These are phyloP conservation scores for Monascus purpureus DNA, from an alignment of 495 filamentous ascomycete genomes.

Conservation along the genomic window DNA sequence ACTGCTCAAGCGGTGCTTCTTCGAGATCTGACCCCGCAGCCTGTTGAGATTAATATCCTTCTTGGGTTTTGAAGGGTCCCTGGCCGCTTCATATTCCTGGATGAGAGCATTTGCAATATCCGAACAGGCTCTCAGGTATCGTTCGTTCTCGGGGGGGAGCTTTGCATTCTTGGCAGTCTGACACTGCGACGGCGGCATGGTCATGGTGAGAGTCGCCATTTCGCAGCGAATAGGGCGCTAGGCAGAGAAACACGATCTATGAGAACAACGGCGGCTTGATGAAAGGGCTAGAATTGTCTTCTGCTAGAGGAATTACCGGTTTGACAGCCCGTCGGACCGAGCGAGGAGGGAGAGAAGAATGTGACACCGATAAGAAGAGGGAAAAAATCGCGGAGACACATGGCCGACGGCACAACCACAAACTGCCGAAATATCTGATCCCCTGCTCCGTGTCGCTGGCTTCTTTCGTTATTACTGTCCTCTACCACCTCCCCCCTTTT, in stretches of 20 bases:
- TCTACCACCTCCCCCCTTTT: conserved; percentile 1
- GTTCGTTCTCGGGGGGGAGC: conserved; percentile 80
- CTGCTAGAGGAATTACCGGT: too few species aligned
- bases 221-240: too few species aligned
- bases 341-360: too few species aligned
- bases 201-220: conserved; percentile 54
- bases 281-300: too few species aligned
- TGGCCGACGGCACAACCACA: too few species aligned
- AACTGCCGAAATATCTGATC: too few species aligned
- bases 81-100: conserved; percentile 73
- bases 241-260: conserved; percentile 1
- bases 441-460: too few species aligned
- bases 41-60: conserved; percentile 89
- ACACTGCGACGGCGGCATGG: conserved; percentile 35
- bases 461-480: too few species aligned
- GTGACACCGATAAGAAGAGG: too few species aligned
- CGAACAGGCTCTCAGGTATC: conserved; percentile 83
- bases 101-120: conserved; percentile 90
- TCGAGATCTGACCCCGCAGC: conserved; percentile 73
- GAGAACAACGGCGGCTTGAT: too few species aligned
- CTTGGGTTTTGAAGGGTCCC: conserved; percentile 52
- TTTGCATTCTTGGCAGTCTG: conserved; percentile 55
- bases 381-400: too few species aligned
- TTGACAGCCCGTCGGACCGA: too few species aligned
- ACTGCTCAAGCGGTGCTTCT: conserved; percentile 73